Evolutionary conservation across 306 rosid species (phyloP).

Genomic region (Adenanthera pavonina): DNA sequence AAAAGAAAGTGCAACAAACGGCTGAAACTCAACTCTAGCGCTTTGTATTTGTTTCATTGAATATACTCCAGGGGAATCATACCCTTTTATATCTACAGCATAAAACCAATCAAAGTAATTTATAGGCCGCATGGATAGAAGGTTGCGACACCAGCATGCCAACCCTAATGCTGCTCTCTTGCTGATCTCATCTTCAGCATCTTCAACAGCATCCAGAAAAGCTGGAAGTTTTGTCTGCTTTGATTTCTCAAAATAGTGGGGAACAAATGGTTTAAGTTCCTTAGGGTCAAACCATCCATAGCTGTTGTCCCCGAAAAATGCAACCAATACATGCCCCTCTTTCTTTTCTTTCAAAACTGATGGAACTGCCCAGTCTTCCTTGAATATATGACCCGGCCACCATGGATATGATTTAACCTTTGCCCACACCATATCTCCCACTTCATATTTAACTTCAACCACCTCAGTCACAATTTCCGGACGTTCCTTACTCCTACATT

Average conservation of each 20-base stretch:
- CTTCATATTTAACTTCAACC: constrained; percentile 9
- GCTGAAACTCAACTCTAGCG: constrained; percentile 10
- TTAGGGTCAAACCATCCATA: constrained; percentile 26
- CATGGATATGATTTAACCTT: constrained; percentile 24
- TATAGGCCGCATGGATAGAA: neutral
- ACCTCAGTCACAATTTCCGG: too few species aligned
- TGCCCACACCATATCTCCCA: constrained; percentile 38
- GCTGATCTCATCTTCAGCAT: constrained; percentile 10
- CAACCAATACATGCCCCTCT: constrained; percentile 30
- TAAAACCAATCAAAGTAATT: constrained; percentile 12
- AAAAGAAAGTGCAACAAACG: constrained; percentile 24
- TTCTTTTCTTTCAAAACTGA: constrained; percentile 11
- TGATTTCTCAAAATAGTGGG: constrained; percentile 25
- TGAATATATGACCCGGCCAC: constrained; percentile 27
- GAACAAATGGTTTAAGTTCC: constrained; percentile 26
- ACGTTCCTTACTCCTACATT: neutral
- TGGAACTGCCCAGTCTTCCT: constrained; percentile 8
- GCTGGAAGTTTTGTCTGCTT: neutral
- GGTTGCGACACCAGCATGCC: constrained; percentile 27
- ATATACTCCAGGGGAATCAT: neutral
- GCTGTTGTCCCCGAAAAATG: constrained; percentile 29
- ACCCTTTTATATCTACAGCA: constrained; percentile 4
- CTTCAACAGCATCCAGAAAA: constrained; percentile 25
- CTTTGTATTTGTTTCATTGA: constrained; percentile 3
- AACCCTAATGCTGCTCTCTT: constrained; percentile 25